phyloP scores from a whole-genome alignment of 495 filamentous ascomycete genomes.

The Neurospora sublineolata region DNA sequence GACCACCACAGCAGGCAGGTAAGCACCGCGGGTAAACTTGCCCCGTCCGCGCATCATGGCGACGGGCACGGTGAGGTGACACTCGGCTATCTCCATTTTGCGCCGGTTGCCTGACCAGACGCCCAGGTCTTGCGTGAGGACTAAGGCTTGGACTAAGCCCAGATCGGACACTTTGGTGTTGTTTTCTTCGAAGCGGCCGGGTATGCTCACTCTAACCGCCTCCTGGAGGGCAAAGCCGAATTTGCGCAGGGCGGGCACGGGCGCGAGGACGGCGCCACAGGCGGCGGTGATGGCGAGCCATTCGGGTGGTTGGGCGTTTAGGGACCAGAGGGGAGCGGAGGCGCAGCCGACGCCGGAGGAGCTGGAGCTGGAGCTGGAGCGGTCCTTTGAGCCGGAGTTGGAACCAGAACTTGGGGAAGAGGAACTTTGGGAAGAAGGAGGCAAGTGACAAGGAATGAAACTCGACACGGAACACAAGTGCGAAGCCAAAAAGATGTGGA shows the following conservation, averaged over 20 bases:
- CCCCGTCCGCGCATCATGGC: not conserved
- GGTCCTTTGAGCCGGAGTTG: not conserved
- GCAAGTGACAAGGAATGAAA: conserved; percentile 47
- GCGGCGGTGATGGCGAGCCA: conserved; percentile 44
- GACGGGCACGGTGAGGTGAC: conserved; percentile 27
- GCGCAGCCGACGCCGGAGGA: too few relatives aligned
- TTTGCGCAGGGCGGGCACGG: conserved; percentile 45
- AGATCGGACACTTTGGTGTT: conserved; percentile 45
- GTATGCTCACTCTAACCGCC: too few relatives aligned
- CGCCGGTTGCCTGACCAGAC: conserved; percentile 57
- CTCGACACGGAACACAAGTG: conserved; percentile 38
- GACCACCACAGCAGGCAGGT: not conserved
- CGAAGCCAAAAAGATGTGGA: conserved; percentile 47
- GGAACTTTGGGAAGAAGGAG: not conserved
- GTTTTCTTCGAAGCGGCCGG: conserved; percentile 41
- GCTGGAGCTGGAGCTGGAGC: too few relatives aligned
- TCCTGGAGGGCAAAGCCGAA: conserved; percentile 45
- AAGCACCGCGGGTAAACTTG: not conserved
- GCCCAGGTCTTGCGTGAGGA: conserved; percentile 45
- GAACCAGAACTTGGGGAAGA: not conserved
- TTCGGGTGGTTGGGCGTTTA: conserved; percentile 41
- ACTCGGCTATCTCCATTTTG: conserved; percentile 60
- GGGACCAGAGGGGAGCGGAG: conserved; percentile 22
- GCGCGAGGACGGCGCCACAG: conserved; percentile 43
- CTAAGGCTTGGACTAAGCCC: conserved; percentile 42